A percentile compares a stretch with the other conserved stretches of the same genome.
These are phyloP conservation scores for Chytriomyces sp. DNA, from an alignment of 192 early-diverging fungal species.

Conservation along the genomic window DNA sequence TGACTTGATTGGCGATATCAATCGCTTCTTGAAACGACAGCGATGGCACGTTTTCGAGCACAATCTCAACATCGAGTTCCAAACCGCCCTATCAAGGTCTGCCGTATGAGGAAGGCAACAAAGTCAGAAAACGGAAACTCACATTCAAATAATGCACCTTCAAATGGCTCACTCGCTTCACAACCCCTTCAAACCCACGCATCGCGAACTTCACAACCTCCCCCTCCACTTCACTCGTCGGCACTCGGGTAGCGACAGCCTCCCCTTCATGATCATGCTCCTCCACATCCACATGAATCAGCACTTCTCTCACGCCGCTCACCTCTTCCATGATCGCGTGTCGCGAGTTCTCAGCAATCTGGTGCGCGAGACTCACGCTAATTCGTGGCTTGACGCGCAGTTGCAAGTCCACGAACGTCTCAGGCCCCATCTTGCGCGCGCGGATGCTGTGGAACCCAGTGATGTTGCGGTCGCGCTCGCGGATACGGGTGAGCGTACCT, in stretches of 20 bases:
- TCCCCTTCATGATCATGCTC: conserved; percentile 15
- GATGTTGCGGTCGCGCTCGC: conserved; percentile 41
- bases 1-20: neutral
- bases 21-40: conserved; percentile 10
- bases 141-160: conserved; percentile 36
- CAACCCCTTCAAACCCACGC: conserved; percentile 15
- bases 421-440: conserved; percentile 62
- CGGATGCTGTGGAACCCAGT: conserved; percentile 47
- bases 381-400: conserved; percentile 54
- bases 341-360: conserved; percentile 37
- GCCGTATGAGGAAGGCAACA: neutral
- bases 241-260: conserved; percentile 10
- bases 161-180: conserved; percentile 28
- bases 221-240: conserved; percentile 27
- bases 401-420: conserved; percentile 54
- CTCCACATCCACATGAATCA: conserved; percentile 44
- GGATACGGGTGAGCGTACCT: conserved; percentile 21
- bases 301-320: conserved; percentile 29
- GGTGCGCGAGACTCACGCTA: conserved; percentile 47
- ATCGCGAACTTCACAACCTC: conserved; percentile 21
- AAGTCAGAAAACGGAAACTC: no score
- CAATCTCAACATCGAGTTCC: conserved; percentile 28
- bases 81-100: conserved; percentile 15
- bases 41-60: neutral
- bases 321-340: conserved; percentile 27